A percentile compares a stretch with the other conserved stretches of the same genome.
These are phyloP conservation scores for Gynostemma pentaphyllum DNA, from an alignment of 306 rosid species.

Conservation along the genomic window DNA sequence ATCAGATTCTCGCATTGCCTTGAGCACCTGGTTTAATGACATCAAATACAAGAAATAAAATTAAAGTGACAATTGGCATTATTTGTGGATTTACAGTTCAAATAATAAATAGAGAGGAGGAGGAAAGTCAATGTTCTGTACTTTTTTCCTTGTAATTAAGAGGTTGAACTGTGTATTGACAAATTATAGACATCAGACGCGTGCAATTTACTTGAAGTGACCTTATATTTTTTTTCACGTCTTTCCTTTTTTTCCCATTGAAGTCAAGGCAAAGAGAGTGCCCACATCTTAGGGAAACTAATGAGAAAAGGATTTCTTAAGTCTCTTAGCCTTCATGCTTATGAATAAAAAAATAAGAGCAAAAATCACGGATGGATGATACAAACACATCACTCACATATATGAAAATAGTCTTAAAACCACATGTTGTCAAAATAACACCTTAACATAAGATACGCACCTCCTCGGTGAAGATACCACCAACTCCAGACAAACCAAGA, in stretches of 20 bases:
- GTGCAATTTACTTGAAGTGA: not conserved
- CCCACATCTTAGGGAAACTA: not conserved
- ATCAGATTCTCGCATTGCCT: conserved; percentile 88
- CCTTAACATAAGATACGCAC: conserved; percentile 24
- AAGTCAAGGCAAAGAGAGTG: not conserved
- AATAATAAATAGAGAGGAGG: not conserved
- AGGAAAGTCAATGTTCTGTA: not conserved
- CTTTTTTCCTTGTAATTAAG: not conserved
- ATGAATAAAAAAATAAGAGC: not conserved
- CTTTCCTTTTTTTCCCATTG: not conserved
- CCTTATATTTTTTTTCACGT: not conserved
- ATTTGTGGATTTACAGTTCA: not conserved
- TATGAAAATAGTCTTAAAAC: not conserved
- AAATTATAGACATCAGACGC: not conserved
- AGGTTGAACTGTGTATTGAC: not conserved
- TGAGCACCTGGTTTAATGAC: conserved; percentile 62
- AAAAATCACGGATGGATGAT: not conserved
- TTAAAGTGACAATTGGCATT: not conserved
- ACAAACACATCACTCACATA: not conserved
- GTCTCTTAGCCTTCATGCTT: not conserved
- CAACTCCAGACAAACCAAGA: conserved; percentile 96
- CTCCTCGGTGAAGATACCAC: conserved; percentile 90
- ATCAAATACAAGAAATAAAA: conserved; percentile 16
- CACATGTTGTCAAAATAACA: not conserved
- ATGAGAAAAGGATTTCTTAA: not conserved